Evolutionary conservation across 306 rosid genomes (phyloP).

Genomic region (Prosopis cineraria): DNA sequence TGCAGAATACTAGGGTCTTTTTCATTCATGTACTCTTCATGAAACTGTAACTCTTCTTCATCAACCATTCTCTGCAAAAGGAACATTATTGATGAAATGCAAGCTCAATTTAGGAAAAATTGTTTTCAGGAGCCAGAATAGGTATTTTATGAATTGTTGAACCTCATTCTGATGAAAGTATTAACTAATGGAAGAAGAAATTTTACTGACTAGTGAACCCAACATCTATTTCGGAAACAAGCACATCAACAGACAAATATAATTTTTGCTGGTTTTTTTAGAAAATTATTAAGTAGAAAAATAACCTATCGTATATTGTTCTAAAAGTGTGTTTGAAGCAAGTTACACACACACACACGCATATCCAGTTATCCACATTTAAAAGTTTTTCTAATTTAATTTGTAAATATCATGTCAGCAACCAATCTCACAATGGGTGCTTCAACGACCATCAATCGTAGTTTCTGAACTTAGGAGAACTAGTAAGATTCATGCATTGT

Average conservation of each 20-base stretch:
- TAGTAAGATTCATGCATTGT: not conserved
- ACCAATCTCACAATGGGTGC: not conserved
- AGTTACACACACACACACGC: not conserved
- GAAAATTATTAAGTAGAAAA: not conserved
- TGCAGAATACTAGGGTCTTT: constrained; percentile 96
- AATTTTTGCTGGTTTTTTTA: not conserved
- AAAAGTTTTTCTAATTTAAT: not conserved
- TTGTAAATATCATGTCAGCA: not conserved
- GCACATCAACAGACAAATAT: constrained; percentile 10
- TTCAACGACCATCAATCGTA: constrained; percentile 2
- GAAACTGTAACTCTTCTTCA: constrained; percentile 95
- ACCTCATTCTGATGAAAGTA: constrained; percentile 18
- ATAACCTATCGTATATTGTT: not conserved
- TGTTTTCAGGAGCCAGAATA: constrained; percentile 1
- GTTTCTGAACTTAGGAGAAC: not conserved
- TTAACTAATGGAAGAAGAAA: constrained; percentile 12
- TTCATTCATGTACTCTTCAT: constrained; percentile 94
- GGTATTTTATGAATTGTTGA: constrained; percentile 11
- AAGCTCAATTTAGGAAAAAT: constrained; percentile 28
- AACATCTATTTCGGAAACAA: constrained; percentile 9
- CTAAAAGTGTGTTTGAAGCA: constrained; percentile 5
- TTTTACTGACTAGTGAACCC: not conserved
- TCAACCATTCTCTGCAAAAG: constrained; percentile 90
- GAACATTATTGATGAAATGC: constrained; percentile 13
- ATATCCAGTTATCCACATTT: not conserved